These are phyloP conservation scores for Auriscalpium microsporum DNA, from an alignment of 768 basidiomycete species.

Conservation along the genomic window DNA sequence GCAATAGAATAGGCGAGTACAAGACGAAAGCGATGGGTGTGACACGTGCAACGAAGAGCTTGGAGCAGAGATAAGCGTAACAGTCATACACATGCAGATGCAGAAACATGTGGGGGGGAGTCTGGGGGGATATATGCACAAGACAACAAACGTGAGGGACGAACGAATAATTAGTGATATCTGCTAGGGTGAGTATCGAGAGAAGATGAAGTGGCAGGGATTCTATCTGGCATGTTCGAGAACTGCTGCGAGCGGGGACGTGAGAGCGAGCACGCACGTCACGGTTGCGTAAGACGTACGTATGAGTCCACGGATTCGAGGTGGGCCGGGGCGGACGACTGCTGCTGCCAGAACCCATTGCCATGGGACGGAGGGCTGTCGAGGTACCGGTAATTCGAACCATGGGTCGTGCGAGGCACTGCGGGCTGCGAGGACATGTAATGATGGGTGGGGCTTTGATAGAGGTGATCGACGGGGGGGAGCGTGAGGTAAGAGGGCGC, in stretches of 20 bases:
- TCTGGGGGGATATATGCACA: too few species aligned
- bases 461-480: conserved; percentile 42
- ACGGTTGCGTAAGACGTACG: conserved; percentile 34
- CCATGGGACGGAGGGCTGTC: conserved; percentile 31
- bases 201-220: conserved; percentile 37
- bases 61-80: conserved; percentile 1
- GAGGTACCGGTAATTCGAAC: conserved; percentile 24
- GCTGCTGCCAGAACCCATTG: conserved; percentile 34
- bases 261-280: not conserved
- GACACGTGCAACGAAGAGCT: too few species aligned
- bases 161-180: conserved; percentile 39
- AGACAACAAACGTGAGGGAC: conserved; percentile 13
- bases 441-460: conserved; percentile 31
- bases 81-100: conserved; percentile 4
- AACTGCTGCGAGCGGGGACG: conserved; percentile 21
- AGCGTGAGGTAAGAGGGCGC: conserved; percentile 36
- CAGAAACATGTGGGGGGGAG: conserved; percentile 6
- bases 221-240: conserved; percentile 37
- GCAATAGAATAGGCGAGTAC: too few species aligned
- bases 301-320: conserved; percentile 54
- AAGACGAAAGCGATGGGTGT: too few species aligned
- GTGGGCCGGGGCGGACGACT: conserved; percentile 41
- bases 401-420: conserved; percentile 32
- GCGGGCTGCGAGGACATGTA: conserved; percentile 17
- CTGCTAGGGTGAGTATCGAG: conserved; percentile 40